Conservation (phyloP, 805 yeast species). For the Cyberlindnera maclurae region DNA sequence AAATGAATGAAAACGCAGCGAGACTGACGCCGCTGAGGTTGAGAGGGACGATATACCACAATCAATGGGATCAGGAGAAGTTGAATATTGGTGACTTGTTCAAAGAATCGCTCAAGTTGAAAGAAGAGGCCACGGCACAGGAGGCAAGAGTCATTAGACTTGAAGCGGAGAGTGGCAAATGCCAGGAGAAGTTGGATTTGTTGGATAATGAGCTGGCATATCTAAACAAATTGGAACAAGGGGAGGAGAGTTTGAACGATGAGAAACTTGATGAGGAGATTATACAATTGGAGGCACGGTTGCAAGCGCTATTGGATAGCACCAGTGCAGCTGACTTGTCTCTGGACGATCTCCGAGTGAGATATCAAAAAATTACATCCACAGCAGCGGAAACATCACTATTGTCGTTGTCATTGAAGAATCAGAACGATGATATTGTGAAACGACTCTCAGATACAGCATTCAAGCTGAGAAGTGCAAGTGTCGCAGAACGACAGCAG, state of each 20-base stretch:
- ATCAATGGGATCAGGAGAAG: conserved; percentile 32
- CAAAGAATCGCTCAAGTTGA: conserved; percentile 21
- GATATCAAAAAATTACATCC: conserved; percentile 41
- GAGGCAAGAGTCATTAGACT: conserved; percentile 18
- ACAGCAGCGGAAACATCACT: conserved; percentile 39
- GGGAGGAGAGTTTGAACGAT: conserved; percentile 24
- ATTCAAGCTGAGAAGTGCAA: conserved; percentile 19
- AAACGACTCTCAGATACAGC: conserved; percentile 30
- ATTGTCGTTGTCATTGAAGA: conserved; percentile 19
- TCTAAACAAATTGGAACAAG: conserved; percentile 2
- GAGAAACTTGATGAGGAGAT: conserved; percentile 27
- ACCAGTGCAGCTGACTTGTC: not conserved
- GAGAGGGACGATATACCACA: conserved; percentile 35
- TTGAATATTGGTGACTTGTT: conserved; percentile 34
- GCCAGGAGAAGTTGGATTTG: conserved; percentile 5
- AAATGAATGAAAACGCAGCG: conserved; percentile 17
- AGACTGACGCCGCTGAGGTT: conserved; percentile 24
- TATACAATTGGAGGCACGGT: conserved; percentile 8
- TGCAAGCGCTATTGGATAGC: not conserved
- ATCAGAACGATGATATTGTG: conserved; percentile 21
- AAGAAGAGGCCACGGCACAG: conserved; percentile 13
- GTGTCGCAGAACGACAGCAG: conserved; percentile 1
- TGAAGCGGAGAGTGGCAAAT: conserved; percentile 16
- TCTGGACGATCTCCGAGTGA: not conserved
- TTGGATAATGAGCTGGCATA: conserved; percentile 2